These are phyloP conservation scores for Neurospora discreta DNA, from an alignment of 495 filamentous ascomycete species.

Conservation along the genomic window DNA sequence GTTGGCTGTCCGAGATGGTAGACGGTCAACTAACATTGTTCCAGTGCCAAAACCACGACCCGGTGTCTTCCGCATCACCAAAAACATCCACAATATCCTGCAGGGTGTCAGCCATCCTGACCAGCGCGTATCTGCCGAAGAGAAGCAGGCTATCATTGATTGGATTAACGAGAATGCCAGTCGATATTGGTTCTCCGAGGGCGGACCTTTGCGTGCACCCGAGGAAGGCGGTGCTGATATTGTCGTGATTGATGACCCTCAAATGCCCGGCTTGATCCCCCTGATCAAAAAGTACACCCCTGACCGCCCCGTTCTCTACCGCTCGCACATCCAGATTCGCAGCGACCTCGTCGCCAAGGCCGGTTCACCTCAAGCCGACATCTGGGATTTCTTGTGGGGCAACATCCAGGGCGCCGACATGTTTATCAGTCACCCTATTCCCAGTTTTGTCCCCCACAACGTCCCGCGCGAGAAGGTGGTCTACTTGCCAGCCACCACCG, in stretches of 20 bases:
- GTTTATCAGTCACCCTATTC: conserved; percentile 79
- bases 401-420: conserved; percentile 60
- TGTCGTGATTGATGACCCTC: conserved; percentile 74
- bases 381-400: conserved; percentile 71
- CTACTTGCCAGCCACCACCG: conserved; percentile 76
- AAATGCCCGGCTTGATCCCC: conserved; percentile 76
- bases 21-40: conserved; percentile 21
- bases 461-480: conserved; percentile 58
- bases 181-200: conserved; percentile 61
- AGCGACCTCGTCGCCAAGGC: conserved; percentile 54
- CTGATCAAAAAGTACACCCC: conserved; percentile 63
- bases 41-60: conserved; percentile 73
- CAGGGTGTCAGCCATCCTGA: conserved; percentile 63
- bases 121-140: conserved; percentile 48
- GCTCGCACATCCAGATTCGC: conserved; percentile 78
- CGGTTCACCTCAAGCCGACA: conserved; percentile 58
- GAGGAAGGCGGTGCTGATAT: conserved; percentile 70
- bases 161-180: conserved; percentile 74
- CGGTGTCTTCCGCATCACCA: conserved; percentile 77
- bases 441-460: conserved; percentile 58
- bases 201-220: conserved; percentile 56
- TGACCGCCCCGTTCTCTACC: conserved; percentile 66
- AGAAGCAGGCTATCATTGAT: conserved; percentile 48
- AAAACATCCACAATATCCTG: conserved; percentile 87
- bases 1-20: conserved; percentile 21